These are phyloP conservation scores for Chenopodium suecicum DNA, from an alignment of 148 eudicot genomes.

Conservation along the genomic window DNA sequence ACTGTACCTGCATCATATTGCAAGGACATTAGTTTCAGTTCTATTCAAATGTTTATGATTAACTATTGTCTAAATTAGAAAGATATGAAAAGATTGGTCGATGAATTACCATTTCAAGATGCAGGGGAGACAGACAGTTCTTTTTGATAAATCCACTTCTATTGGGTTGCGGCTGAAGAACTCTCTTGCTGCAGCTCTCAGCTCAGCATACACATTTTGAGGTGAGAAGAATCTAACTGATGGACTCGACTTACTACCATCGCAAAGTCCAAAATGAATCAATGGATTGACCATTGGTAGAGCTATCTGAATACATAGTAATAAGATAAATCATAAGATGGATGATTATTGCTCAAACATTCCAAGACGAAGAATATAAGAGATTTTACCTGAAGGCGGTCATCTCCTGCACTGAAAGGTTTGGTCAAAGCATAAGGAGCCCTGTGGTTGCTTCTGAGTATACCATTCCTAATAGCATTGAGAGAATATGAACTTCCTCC, in stretches of 20 bases:
- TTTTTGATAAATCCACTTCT: conserved; percentile 70
- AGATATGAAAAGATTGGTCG: neutral
- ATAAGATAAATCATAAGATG: neutral
- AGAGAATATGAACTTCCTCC: conserved; percentile 84
- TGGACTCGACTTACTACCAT: conserved; percentile 84
- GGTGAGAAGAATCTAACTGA: conserved; percentile 65
- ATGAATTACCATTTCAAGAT: conserved; percentile 70
- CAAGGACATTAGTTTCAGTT: neutral
- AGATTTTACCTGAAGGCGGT: conserved; percentile 64
- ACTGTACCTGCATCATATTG: conserved; percentile 58
- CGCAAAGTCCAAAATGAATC: conserved; percentile 85
- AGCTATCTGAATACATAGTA: conserved; percentile 47
- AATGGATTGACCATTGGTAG: conserved; percentile 56
- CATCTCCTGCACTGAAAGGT: conserved; percentile 67
- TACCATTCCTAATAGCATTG: conserved; percentile 61
- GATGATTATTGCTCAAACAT: neutral
- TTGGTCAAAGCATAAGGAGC: conserved; percentile 77
- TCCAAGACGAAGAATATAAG: neutral
- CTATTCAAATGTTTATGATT: neutral
- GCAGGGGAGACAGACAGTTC: conserved; percentile 62
- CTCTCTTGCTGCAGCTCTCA: conserved; percentile 66
- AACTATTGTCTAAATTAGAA: too few relatives aligned
- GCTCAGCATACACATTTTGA: conserved; percentile 62
- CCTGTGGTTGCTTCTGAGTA: conserved; percentile 81
- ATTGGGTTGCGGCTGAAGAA: conserved; percentile 63